phyloP scores from a whole-genome alignment of 2,329 filamentous ascomycete species.

The Huntiella abstrusa region DNA sequence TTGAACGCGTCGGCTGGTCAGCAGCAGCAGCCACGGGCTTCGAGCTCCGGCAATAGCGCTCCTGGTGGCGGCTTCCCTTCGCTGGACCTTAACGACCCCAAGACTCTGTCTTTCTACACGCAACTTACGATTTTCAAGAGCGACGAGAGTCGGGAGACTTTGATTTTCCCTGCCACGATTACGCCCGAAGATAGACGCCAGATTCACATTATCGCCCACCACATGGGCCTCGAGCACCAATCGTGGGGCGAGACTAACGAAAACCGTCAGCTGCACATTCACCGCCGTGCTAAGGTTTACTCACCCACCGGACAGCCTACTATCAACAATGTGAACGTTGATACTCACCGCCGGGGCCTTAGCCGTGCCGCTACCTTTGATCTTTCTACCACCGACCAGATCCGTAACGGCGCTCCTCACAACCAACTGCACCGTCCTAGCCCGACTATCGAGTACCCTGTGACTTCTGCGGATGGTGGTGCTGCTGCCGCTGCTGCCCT shows the following conservation, averaged over 20 bases:
- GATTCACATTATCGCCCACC: constrained; percentile 85
- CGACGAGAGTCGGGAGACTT: constrained; percentile 54
- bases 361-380: constrained; percentile 95
- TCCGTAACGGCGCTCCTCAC: constrained; percentile 49
- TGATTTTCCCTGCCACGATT: constrained; percentile 68
- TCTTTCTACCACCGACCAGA: constrained; percentile 58
- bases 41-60: background rate
- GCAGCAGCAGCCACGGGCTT: background rate
- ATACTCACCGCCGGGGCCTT: constrained; percentile 64
- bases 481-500: constrained; percentile 25
- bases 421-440: constrained; percentile 58
- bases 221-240: constrained; percentile 79
- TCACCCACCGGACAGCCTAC: constrained; percentile 33
- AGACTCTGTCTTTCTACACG: constrained; percentile 74
- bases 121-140: constrained; percentile 80
- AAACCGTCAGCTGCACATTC: constrained; percentile 77
- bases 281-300: constrained; percentile 43
- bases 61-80: background rate
- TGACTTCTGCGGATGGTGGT: constrained; percentile 46
- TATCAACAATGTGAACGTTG: constrained; percentile 44
- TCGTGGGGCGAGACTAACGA: constrained; percentile 69
- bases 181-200: constrained; percentile 70
- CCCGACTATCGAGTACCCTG: constrained; percentile 74
- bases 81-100: constrained; percentile 69
- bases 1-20: constrained; percentile 22